phyloP scores from a whole-genome alignment of 2,329 filamentous ascomycete species.

The Daldinia sp. region DNA sequence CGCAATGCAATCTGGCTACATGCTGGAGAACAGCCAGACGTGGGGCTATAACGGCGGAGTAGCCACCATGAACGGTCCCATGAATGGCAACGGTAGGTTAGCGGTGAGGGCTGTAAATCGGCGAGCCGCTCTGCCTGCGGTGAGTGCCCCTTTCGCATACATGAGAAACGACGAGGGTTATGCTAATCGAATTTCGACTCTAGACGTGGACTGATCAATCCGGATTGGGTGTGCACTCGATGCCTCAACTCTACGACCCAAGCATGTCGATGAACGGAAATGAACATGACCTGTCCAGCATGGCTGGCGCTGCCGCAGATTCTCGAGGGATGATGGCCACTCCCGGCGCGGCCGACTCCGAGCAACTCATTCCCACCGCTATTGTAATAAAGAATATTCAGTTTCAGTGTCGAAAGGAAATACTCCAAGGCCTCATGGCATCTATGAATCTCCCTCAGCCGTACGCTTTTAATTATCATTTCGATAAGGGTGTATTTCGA shows the following conservation, averaged over 20 bases:
- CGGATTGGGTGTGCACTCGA: constrained; percentile 54
- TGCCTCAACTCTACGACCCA: constrained; percentile 46
- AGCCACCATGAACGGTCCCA: constrained; percentile 66
- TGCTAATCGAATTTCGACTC: constrained; percentile 20
- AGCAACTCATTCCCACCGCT: constrained; percentile 95
- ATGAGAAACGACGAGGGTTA: constrained; percentile 19
- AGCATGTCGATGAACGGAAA: constrained; percentile 52
- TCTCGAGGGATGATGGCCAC: constrained; percentile 53
- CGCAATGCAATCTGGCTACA: constrained; percentile 55
- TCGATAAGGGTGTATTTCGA: constrained; percentile 96
- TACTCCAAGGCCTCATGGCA: constrained; percentile 91
- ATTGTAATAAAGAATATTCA: constrained; percentile 99
- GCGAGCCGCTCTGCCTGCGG: constrained; percentile 73
- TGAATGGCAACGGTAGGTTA: constrained; percentile 69
- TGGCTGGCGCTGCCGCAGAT: constrained; percentile 48
- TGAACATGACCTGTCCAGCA: constrained; percentile 48
- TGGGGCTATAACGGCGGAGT: constrained; percentile 81
- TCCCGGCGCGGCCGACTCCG: constrained; percentile 65
- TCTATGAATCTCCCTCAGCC: constrained; percentile 92
- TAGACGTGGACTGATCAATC: constrained; percentile 63
- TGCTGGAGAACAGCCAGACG: constrained; percentile 75
- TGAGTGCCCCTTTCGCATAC: constrained; percentile 57
- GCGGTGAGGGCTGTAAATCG: constrained; percentile 59
- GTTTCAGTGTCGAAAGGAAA: constrained; percentile 97
- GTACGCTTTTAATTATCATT: constrained; percentile 99